These are phyloP conservation scores for Effrenium voratum DNA, from an alignment of 73 alveolate species.

Conservation along the genomic window DNA sequence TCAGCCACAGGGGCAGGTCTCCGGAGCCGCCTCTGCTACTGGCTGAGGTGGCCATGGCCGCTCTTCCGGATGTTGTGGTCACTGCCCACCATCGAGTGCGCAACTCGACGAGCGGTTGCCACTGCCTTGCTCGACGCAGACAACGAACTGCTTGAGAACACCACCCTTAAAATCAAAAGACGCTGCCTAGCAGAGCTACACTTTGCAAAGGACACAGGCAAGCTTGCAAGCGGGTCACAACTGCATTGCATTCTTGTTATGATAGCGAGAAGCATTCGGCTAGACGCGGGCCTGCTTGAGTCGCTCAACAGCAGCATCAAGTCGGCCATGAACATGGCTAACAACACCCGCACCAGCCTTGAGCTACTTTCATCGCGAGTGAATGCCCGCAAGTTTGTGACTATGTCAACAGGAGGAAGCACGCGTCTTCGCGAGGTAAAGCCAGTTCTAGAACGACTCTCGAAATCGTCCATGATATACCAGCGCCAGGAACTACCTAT, in stretches of 20 bases:
- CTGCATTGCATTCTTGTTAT: neutral
- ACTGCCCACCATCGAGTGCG: neutral
- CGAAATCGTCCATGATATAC: neutral
- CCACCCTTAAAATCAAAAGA: neutral
- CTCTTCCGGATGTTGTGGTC: neutral
- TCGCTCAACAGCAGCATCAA: neutral
- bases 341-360: neutral
- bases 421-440: neutral
- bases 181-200: neutral
- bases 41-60: slow-evolving; percentile 53
- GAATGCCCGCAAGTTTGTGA: neutral
- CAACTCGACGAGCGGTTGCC: neutral
- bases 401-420: neutral
- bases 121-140: neutral
- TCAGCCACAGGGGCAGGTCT: too few relatives aligned
- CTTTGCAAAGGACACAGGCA: neutral
- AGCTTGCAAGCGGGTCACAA: neutral
- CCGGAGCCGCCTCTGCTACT: too few relatives aligned
- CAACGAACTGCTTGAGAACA: neutral
- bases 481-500: neutral
- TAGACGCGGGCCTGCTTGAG: slow-evolving; percentile 8
- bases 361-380: slow-evolving; percentile 8
- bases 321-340: neutral
- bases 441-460: neutral
- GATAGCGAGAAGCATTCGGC: neutral